Evolutionary conservation across 257 asterid genomes (phyloP).

Genomic region (Solanum piurae): DNA sequence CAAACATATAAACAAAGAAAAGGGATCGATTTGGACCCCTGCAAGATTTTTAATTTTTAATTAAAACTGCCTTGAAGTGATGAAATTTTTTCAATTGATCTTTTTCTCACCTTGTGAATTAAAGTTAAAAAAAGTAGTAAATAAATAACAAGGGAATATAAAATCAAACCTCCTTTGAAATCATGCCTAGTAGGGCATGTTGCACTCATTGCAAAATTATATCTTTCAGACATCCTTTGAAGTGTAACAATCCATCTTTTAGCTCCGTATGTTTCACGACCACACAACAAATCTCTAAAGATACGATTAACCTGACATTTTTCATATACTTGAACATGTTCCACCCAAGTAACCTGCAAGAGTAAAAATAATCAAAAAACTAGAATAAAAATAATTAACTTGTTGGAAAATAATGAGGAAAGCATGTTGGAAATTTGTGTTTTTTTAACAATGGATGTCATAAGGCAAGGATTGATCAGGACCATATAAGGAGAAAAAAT

Average conservation of each 20-base stretch:
- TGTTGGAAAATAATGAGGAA: not conserved
- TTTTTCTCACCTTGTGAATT: not conserved
- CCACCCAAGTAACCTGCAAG: conserved; percentile 65
- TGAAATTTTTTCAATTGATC: not conserved
- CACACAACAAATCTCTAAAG: conserved; percentile 42
- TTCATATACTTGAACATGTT: conserved; percentile 70
- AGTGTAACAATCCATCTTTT: conserved; percentile 53
- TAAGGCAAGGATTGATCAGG: not conserved
- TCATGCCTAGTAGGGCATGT: conserved; percentile 13
- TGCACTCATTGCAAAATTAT: conserved; percentile 29
- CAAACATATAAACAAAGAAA: not conserved
- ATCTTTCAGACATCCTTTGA: conserved; percentile 55
- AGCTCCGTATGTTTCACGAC: conserved; percentile 61
- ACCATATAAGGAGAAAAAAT: not conserved
- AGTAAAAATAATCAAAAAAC: not conserved
- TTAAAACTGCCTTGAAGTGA: not conserved
- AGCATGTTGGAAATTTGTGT: not conserved
- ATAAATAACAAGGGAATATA: not conserved
- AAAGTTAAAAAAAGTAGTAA: not conserved
- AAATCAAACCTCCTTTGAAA: conserved; percentile 40
- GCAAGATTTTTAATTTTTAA: conserved; percentile 9
- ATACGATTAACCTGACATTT: conserved; percentile 38
- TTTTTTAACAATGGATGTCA: not conserved
- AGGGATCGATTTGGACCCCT: conserved; percentile 22
- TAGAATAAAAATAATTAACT: not conserved